These are phyloP conservation scores for Ceriops zippeliana DNA, from an alignment of 345 rosid species.

Conservation along the genomic window DNA sequence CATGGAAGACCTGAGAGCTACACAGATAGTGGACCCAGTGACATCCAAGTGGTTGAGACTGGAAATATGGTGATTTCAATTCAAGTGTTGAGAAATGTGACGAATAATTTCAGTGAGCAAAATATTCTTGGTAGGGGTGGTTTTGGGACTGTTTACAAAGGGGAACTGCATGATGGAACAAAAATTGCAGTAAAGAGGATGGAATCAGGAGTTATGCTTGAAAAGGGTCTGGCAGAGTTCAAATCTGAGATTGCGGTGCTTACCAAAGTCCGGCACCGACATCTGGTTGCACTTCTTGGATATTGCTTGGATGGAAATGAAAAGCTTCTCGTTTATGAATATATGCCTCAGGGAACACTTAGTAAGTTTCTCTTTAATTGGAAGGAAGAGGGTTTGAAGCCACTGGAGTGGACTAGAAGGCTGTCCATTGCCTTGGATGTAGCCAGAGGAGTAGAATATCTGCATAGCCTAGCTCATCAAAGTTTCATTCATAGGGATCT, in stretches of 20 bases:
- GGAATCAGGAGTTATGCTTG: neutral
- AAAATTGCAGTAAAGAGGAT: conserved; percentile 1
- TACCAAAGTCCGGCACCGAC: conserved; percentile 1
- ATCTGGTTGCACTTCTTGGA: conserved; percentile 4
- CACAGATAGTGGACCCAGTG: conserved; percentile 4
- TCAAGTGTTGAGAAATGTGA: neutral
- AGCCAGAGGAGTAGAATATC: conserved; percentile 4
- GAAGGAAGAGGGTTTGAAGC: conserved; percentile 1
- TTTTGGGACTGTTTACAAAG: conserved; percentile 3
- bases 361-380: neutral
- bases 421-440: conserved; percentile 2
- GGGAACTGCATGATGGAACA: conserved; percentile 2
- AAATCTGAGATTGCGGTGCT: neutral
- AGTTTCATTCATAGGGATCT: conserved; percentile 5
- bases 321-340: neutral
- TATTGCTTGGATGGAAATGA: conserved; percentile 1
- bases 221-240: neutral
- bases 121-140: conserved; percentile 3
- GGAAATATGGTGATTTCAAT: conserved; percentile 2
- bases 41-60: neutral
- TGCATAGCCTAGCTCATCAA: neutral
- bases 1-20: conserved; percentile 44
- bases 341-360: neutral
- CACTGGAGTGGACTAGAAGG: neutral
- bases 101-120: conserved; percentile 4